Percentiles rank a stretch among this genome's conserved stretches.
These are phyloP conservation scores for Aspergillus sp. DNA, from an alignment of 2,329 filamentous ascomycete genomes.

Conservation along the genomic window DNA sequence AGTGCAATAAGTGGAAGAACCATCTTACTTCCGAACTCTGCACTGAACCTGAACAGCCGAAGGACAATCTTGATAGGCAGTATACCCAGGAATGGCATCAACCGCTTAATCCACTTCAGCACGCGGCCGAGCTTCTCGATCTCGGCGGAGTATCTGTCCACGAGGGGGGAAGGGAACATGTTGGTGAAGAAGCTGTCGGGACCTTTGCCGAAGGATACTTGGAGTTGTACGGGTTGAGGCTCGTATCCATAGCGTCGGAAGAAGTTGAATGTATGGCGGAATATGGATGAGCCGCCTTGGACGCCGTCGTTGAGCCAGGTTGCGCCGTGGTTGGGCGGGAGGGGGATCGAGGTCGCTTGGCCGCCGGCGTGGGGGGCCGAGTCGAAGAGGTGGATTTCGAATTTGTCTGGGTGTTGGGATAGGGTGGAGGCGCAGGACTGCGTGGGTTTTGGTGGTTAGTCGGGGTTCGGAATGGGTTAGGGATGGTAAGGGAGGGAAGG, in stretches of 20 bases:
- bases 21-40: constrained; percentile 71
- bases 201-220: constrained; percentile 63
- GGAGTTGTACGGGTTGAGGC: constrained; percentile 60
- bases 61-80: constrained; percentile 65
- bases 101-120: constrained; percentile 57
- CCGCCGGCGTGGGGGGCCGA: constrained; percentile 61
- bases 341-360: constrained; percentile 60
- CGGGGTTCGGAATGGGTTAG: neutral
- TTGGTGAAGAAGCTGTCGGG: constrained; percentile 62
- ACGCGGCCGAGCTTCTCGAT: constrained; percentile 58
- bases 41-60: constrained; percentile 67
- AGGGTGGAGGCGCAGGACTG: constrained; percentile 68
- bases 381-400: constrained; percentile 66
- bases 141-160: constrained; percentile 58
- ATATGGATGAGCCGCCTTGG: constrained; percentile 62
- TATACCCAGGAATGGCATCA: constrained; percentile 59
- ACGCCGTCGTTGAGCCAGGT: constrained; percentile 65
- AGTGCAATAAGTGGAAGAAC: constrained; percentile 71
- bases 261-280: constrained; percentile 65
- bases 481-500: neutral
- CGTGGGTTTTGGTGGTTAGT: neutral
- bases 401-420: constrained; percentile 65
- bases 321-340: constrained; percentile 59
- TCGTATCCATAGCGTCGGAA: constrained; percentile 60
- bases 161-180: constrained; percentile 59